A percentile compares a stretch with the other conserved stretches of the same genome.
phyloP scores from a whole-genome alignment of 768 basidiomycete species.

The Pleurotus citrinopileatus region DNA sequence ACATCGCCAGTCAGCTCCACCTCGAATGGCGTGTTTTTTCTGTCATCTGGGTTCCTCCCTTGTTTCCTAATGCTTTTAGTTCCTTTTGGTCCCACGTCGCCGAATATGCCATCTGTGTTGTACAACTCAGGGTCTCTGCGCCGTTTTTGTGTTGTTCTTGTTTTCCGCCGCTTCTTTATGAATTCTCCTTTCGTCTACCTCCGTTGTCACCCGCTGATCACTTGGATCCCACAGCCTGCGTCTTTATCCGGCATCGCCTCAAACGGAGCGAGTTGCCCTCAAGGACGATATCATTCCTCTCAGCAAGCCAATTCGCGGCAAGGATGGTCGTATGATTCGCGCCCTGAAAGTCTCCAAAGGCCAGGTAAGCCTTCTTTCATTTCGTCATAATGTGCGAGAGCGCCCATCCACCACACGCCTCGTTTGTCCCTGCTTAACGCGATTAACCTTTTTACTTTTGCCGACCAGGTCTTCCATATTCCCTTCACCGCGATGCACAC shows the following conservation, averaged over 20 bases:
- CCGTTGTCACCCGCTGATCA: too few species aligned
- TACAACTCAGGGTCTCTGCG: not conserved
- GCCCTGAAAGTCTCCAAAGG: slow-evolving; percentile 31
- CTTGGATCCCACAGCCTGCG: too few species aligned
- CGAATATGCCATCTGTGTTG: not conserved
- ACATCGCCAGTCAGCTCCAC: not conserved
- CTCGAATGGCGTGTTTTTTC: not conserved
- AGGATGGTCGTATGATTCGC: slow-evolving; percentile 23
- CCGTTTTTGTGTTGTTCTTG: not conserved
- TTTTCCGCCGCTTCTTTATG: not conserved
- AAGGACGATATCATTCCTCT: slow-evolving; percentile 42
- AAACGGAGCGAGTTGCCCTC: slow-evolving; percentile 36
- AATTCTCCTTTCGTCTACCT: not conserved
- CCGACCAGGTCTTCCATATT: slow-evolving; percentile 28
- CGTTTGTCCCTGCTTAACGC: not conserved
- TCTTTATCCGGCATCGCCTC: slow-evolving; percentile 35
- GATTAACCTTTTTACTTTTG: not conserved
- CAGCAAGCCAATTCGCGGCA: slow-evolving; percentile 26
- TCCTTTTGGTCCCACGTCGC: not conserved
- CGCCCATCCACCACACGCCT: not conserved
- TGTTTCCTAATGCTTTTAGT: not conserved
- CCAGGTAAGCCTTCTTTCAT: slow-evolving; percentile 24
- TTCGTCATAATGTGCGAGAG: too few species aligned
- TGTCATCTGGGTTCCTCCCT: not conserved
- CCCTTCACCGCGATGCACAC: slow-evolving; percentile 31